These are phyloP conservation scores for Testicularia cyperi DNA, from an alignment of 1,284 basidiomycete species.

Conservation along the genomic window DNA sequence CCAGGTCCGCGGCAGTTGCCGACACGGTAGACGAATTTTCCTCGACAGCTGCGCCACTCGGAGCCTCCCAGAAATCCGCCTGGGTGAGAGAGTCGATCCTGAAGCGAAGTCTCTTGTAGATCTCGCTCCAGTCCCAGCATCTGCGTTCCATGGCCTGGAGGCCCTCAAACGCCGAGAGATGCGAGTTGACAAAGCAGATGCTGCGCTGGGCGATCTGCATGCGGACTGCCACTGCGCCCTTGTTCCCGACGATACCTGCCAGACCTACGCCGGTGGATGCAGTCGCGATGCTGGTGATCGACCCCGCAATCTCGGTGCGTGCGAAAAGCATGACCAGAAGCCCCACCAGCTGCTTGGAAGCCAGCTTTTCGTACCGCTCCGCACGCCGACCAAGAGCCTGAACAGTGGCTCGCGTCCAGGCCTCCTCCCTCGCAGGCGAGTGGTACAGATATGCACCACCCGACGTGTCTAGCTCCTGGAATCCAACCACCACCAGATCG, in stretches of 20 bases:
- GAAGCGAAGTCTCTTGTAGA: conserved; percentile 32
- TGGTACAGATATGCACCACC: conserved; percentile 41
- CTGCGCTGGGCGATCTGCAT: conserved; percentile 84
- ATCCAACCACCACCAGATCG: conserved; percentile 35
- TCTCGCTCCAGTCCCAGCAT: conserved; percentile 43
- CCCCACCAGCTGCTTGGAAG: conserved; percentile 41
- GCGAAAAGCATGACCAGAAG: conserved; percentile 32
- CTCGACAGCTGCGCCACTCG: conserved; percentile 67
- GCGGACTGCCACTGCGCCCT: conserved; percentile 80
- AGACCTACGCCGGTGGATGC: conserved; percentile 33
- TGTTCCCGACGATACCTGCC: conserved; percentile 43
- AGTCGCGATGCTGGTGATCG: conserved; percentile 15
- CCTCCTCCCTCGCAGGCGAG: conserved; percentile 30
- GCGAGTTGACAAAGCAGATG: conserved; percentile 92
- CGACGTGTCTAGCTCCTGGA: conserved; percentile 43
- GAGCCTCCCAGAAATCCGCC: conserved; percentile 66
- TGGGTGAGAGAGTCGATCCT: not conserved
- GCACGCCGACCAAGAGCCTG: conserved; percentile 17
- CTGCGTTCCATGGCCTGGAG: conserved; percentile 37
- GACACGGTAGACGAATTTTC: not conserved
- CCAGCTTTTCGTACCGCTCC: conserved; percentile 16
- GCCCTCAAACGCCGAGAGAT: conserved; percentile 72
- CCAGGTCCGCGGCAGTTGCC: not conserved
- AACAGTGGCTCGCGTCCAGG: conserved; percentile 15
- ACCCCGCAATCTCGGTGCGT: conserved; percentile 1